These are phyloP conservation scores for Nothopassalora personata DNA, from an alignment of 2,329 filamentous ascomycete genomes.

Conservation along the genomic window DNA sequence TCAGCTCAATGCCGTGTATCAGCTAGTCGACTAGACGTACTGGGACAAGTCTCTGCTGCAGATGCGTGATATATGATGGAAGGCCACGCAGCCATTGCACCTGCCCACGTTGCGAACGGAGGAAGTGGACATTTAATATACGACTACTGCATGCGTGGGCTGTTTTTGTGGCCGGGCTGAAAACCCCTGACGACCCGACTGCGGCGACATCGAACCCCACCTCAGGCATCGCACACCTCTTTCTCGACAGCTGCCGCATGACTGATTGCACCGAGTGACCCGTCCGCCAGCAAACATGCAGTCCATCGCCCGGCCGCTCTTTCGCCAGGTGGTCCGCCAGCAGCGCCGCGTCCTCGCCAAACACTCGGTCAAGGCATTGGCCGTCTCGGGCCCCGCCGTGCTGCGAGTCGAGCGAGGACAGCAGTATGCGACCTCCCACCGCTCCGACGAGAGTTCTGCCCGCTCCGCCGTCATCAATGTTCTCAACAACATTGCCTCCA, in stretches of 20 bases:
- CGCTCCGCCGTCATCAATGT: slow-evolving; percentile 81
- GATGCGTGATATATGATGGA: too few species aligned
- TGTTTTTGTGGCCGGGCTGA: too few species aligned
- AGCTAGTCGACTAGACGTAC: too few species aligned
- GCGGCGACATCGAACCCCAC: too few species aligned
- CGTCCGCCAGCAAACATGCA: slow-evolving; percentile 8
- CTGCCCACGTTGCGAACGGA: too few species aligned
- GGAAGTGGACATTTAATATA: too few species aligned
- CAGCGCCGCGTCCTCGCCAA: slow-evolving; percentile 5
- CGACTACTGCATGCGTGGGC: too few species aligned
- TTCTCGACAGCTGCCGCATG: slow-evolving; percentile 7
- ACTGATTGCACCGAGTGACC: background rate
- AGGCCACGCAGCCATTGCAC: too few species aligned
- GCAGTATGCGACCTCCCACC: slow-evolving; percentile 19
- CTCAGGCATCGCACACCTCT: background rate
- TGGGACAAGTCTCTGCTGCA: too few species aligned
- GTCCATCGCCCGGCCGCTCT: slow-evolving; percentile 12
- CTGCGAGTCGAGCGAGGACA: slow-evolving; percentile 5
- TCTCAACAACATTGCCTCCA: slow-evolving; percentile 91
- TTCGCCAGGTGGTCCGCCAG: slow-evolving; percentile 8
- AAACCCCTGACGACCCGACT: too few species aligned
- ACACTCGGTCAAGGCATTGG: slow-evolving; percentile 35
- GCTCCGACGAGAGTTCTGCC: slow-evolving; percentile 53
- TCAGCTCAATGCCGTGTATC: too few species aligned
- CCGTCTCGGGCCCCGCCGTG: slow-evolving; percentile 5